These are phyloP conservation scores for Friedmanniomyces endolithicus DNA, from an alignment of 495 filamentous ascomycete genomes.

Conservation along the genomic window DNA sequence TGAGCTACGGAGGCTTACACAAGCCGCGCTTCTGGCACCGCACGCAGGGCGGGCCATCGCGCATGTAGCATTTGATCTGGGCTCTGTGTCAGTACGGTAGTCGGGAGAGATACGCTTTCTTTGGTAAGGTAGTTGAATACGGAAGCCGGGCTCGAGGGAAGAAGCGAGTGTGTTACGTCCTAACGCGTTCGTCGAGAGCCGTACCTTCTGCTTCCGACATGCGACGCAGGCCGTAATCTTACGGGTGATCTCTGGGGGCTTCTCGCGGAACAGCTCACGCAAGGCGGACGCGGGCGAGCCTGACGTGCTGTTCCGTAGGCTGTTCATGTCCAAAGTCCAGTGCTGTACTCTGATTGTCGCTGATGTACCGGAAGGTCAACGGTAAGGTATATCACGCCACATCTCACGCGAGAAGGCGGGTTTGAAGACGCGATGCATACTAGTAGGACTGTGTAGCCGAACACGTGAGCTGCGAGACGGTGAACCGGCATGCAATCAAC, in stretches of 20 bases:
- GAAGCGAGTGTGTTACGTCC: too few species aligned
- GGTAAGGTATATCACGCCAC: background rate
- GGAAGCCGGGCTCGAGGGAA: too few species aligned
- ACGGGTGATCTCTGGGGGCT: conserved; percentile 40
- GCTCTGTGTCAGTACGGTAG: conserved; percentile 1
- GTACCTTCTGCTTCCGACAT: conserved; percentile 40
- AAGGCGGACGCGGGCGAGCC: background rate
- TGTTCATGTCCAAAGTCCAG: background rate
- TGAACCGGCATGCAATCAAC: background rate
- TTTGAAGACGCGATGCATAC: background rate
- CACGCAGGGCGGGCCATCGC: conserved; percentile 34
- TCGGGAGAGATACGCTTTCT: background rate
- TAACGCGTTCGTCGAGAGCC: conserved; percentile 21
- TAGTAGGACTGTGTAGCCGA: background rate
- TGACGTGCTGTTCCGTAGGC: background rate
- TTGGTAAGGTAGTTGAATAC: too few species aligned
- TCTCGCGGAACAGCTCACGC: conserved; percentile 1
- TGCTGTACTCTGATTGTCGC: background rate
- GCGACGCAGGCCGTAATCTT: conserved; percentile 45
- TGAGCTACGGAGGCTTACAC: conserved; percentile 3
- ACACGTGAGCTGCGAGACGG: background rate
- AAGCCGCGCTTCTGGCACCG: conserved; percentile 41
- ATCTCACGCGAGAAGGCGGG: background rate
- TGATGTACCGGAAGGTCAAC: background rate
- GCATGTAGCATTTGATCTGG: conserved; percentile 41